Base-by-base conservation (phyloP, 352 stramenopile species). In the Globisporangium cederbergense region DNA sequence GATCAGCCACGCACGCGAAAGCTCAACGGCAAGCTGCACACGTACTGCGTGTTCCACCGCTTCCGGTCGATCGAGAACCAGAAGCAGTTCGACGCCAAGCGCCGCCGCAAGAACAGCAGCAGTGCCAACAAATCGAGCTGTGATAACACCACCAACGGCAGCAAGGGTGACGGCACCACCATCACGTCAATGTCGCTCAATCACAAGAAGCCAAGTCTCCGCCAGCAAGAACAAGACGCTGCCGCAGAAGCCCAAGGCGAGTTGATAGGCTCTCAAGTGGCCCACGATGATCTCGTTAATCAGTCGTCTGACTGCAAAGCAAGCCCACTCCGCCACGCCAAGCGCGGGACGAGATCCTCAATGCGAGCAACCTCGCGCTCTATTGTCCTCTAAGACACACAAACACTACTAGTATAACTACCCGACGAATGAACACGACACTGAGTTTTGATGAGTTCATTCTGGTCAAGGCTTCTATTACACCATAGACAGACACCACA, bases 31-130 rank as follows among this genome's bases (percentile, higher is more conserved):
- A 66, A 58, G 20, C 60, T 86, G 62, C 83, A 93, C 61, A 77
- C 72, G 55, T 87, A 81, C 62, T 93, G 83, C 42, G 79, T 86
- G 43, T 68, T 81, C 52, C 83, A 93, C 61, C 83, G 83, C 4
- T 66, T 72, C 49, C 77, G 76, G 1, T 86, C 81, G 2, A 67
- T 88, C 20, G 61, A 67, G 11, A 93, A 91, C 67, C 84, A 93
- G 72, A 63, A 70, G 22, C 66, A 59, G 11, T 88, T 86, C 46
- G 79, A 85, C 57, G 68, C 74, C 32, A 85, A 85, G 58, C 79
- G 74, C 7, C 43, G 16, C 18, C 43, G 43, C 43, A 32, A 52
- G 9, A 16, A 14, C n/a, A 16, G 46, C 45, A 30, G 2, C 9
- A 16, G 46, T 8, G 16, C 13, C 42, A 20, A 7, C 42, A 14